Evolutionary conservation across 2,329 filamentous ascomycete species (phyloP).

Genomic region (Nemania sp.): DNA sequence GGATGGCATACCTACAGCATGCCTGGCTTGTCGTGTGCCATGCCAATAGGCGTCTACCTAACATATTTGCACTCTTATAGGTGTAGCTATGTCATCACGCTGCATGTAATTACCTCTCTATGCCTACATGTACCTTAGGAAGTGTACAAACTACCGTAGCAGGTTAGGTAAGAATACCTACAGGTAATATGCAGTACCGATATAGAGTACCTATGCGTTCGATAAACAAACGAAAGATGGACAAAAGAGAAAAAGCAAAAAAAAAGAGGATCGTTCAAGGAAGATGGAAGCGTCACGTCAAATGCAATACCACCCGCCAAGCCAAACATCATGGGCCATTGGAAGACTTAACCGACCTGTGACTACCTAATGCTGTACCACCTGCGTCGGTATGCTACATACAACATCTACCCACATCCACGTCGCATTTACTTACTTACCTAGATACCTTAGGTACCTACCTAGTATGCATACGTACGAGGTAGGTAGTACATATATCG

Average conservation of each 20-base stretch:
- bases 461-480: not conserved
- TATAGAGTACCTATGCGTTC: not conserved
- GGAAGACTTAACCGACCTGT: not conserved
- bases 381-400: not conserved
- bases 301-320: conserved; percentile 2
- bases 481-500: not conserved
- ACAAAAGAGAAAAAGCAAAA: not conserved
- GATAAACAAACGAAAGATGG: not conserved
- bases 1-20: not conserved
- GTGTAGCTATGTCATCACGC: too few species aligned
- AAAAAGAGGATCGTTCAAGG: not conserved
- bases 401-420: not conserved
- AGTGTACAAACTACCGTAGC: too few species aligned
- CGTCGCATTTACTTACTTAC: not conserved
- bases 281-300: conserved; percentile 5
- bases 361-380: not conserved
- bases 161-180: too few species aligned
- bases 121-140: too few species aligned
- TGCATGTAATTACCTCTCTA: too few species aligned
- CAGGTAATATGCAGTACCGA: not conserved
- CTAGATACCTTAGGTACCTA: not conserved
- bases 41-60: too few species aligned
- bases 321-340: too few species aligned
- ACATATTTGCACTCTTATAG: too few species aligned
- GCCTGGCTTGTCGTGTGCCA: not conserved